These are phyloP conservation scores for Curvularia verruculosa DNA, from an alignment of 2,329 filamentous ascomycete genomes.

Conservation along the genomic window DNA sequence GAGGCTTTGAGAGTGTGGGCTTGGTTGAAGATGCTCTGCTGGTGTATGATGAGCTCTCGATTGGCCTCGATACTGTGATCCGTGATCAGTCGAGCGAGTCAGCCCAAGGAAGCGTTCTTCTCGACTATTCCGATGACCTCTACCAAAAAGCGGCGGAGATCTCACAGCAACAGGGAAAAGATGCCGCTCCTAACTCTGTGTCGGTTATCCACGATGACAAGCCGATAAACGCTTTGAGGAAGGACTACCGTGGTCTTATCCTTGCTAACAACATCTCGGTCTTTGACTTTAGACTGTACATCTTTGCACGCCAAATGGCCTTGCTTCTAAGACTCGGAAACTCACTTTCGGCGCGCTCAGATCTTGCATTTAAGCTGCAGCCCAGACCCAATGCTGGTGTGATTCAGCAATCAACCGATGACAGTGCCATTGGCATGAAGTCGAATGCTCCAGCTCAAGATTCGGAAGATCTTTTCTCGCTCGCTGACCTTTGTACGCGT, in stretches of 20 bases:
- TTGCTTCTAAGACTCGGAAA: slow-evolving; percentile 85
- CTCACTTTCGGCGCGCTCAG: slow-evolving; percentile 51
- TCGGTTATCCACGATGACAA: slow-evolving; percentile 39
- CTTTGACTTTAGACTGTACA: slow-evolving; percentile 93
- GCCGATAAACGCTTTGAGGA: slow-evolving; percentile 56
- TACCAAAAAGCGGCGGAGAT: slow-evolving; percentile 54
- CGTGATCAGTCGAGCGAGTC: slow-evolving; percentile 71
- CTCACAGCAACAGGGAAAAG: slow-evolving; percentile 24
- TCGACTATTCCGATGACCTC: slow-evolving; percentile 75
- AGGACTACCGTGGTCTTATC: slow-evolving; percentile 89
- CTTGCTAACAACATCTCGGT: slow-evolving; percentile 93
- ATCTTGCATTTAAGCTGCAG: slow-evolving; percentile 48
- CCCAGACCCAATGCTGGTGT: slow-evolving; percentile 33
- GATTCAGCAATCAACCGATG: slow-evolving; percentile 40
- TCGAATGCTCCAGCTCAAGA: slow-evolving; percentile 55
- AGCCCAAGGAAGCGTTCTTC: slow-evolving; percentile 73
- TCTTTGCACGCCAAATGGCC: slow-evolving; percentile 87
- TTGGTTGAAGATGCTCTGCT: slow-evolving; percentile 93
- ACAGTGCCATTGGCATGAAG: slow-evolving; percentile 38
- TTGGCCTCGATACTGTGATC: slow-evolving; percentile 83
- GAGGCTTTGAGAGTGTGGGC: slow-evolving; percentile 94
- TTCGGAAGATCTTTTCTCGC: slow-evolving; percentile 73
- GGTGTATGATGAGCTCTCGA: slow-evolving; percentile 90
- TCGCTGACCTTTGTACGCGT: slow-evolving; percentile 86
- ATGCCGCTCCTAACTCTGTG: slow-evolving; percentile 8